Base-by-base conservation (phyloP, 345 rosid species). In the Jatropha curcas region DNA sequence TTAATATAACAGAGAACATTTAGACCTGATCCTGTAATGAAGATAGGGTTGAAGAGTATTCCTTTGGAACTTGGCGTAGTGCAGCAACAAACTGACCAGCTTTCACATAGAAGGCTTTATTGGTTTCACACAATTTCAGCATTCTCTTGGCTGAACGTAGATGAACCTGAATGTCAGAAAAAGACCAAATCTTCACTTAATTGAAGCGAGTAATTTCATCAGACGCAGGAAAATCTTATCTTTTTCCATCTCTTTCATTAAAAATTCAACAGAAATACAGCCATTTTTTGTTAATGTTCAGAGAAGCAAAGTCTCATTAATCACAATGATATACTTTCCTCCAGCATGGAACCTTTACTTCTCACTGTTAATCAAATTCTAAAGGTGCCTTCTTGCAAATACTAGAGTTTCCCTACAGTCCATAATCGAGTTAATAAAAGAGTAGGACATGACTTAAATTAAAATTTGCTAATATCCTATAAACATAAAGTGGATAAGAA, bases 81-180 rank as follows among this genome's bases (percentile, higher is more conserved):
- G 97, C 82, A 53, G 92, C 88, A 65, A 90, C 90, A 81, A 88
- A 94, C 73, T 94, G 97, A 41, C 98, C 96, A 30, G 97, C 98
- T 87, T 94, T 94, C 70, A 88, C 83, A 67, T 90, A 94, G 79
- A 94, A 90, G 31, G 96, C 97, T 86, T 85, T 92, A 69, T 92
- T 94, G 33, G 75, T 82, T 78, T 91, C 92, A 77, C 98, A 94
- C 56, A 89, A 79, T 69, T 82, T 77, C 53, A 79, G 81, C 70
- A 94, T 77, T 76, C 94, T 82, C 77, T 74, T 82, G 1, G 98
- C 96, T 1, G 96, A 94, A 41, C 98, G 89, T 48, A 85, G 72
- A 81, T 94, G 97, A 79, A 94, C 88, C 97, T 90, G 67, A 53
- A 74, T 35, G 50, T 31, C 41, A n/a, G 48, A 20, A 37, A 62